Percentiles rank a stretch among this genome's conserved stretches.
These are phyloP conservation scores for Annulohypoxylon maeteangense DNA, from an alignment of 495 filamentous ascomycete genomes.

Conservation along the genomic window DNA sequence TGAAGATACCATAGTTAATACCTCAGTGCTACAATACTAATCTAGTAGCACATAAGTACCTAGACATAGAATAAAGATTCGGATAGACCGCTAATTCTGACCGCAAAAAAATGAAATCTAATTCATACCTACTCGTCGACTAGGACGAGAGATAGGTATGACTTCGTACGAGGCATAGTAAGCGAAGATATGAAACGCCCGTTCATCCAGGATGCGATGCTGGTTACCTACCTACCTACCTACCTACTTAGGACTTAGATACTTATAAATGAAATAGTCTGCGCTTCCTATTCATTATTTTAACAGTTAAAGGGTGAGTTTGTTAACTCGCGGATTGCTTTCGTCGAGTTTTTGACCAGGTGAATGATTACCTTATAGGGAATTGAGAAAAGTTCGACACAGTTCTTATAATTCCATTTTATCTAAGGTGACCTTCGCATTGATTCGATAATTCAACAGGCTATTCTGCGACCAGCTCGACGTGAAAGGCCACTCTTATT, in stretches of 20 bases:
- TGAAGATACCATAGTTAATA: neutral
- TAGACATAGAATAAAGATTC: too few relatives aligned
- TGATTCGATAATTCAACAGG: neutral
- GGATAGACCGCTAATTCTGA: neutral
- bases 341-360: neutral
- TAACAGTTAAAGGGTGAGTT: neutral
- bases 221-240: too few relatives aligned
- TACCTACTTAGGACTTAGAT: too few relatives aligned
- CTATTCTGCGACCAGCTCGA: neutral
- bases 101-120: neutral
- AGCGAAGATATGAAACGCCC: constrained; percentile 1
- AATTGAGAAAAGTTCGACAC: neutral
- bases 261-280: neutral
- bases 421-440: neutral
- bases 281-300: neutral
- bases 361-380: neutral
- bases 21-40: neutral
- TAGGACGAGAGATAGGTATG: neutral
- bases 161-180: neutral
- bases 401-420: neutral
- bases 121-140: neutral
- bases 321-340: neutral
- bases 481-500: neutral
- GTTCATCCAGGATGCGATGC: constrained; percentile 3
- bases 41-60: too few relatives aligned